Conservation (phyloP, 1,284 basidiomycete genomes). For the Leucoagaricus sp. region DNA sequence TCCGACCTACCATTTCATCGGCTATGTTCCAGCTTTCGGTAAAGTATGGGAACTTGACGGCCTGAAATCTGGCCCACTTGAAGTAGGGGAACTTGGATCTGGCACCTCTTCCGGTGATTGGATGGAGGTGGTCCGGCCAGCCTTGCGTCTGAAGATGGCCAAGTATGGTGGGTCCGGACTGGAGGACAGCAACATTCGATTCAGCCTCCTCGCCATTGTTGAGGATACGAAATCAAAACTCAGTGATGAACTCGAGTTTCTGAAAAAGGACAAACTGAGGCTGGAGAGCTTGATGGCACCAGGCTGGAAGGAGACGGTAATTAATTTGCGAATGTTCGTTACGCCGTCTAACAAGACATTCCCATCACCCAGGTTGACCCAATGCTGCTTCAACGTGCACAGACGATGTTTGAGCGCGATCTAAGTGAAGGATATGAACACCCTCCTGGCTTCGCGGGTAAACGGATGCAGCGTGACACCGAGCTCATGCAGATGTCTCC, state of each 20-base stretch:
- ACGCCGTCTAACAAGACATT: neutral
- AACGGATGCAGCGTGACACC: constrained; percentile 44
- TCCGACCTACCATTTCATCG: constrained; percentile 63
- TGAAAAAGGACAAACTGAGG: constrained; percentile 46
- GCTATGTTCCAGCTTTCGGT: constrained; percentile 59
- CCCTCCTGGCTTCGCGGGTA: constrained; percentile 45
- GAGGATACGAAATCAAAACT: constrained; percentile 48
- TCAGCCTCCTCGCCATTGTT: constrained; percentile 61
- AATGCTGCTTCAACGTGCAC: constrained; percentile 2
- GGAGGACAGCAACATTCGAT: constrained; percentile 50
- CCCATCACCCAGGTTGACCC: constrained; percentile 9
- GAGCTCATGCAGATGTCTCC: constrained; percentile 46
- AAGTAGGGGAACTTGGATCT: constrained; percentile 52
- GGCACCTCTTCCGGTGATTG: constrained; percentile 31
- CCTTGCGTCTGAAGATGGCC: constrained; percentile 59
- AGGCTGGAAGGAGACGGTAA: constrained; percentile 42
- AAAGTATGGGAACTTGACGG: constrained; percentile 67
- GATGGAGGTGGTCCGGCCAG: constrained; percentile 63
- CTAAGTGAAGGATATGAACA: constrained; percentile 22
- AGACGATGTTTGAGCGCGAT: constrained; percentile 16
- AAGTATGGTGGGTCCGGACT: constrained; percentile 48
- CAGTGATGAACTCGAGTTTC: constrained; percentile 53
- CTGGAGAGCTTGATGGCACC: constrained; percentile 48
- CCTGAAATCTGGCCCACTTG: constrained; percentile 54
- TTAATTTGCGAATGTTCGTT: neutral